phyloP scores from a whole-genome alignment of 2,329 filamentous ascomycete species.

The Ascochyta lentis region DNA sequence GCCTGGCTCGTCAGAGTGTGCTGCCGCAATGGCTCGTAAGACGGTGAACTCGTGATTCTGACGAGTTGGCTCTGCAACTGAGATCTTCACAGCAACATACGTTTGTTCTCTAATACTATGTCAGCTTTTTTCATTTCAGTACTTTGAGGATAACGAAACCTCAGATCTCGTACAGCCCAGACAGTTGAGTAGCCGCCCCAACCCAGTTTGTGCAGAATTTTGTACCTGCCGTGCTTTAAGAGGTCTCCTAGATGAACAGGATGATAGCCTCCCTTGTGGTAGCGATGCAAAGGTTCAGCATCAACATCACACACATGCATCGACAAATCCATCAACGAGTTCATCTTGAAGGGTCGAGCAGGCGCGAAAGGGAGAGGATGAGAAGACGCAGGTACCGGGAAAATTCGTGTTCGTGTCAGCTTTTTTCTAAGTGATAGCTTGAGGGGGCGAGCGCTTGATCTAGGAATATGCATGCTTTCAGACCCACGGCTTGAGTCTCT shows the following conservation, averaged over 20 bases:
- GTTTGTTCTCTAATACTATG: conserved; percentile 7
- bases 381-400: background rate
- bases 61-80: conserved; percentile 15
- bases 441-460: background rate
- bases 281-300: conserved; percentile 32
- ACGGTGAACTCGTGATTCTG: conserved; percentile 22
- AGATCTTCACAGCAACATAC: conserved; percentile 37
- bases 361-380: background rate
- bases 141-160: conserved; percentile 2
- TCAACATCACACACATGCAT: conserved; percentile 21
- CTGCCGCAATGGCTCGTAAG: conserved; percentile 17
- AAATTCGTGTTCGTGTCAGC: background rate
- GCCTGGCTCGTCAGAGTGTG: conserved; percentile 18
- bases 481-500: background rate
- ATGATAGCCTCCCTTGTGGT: conserved; percentile 27
- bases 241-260: conserved; percentile 26
- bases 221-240: conserved; percentile 29
- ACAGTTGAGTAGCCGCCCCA: conserved; percentile 34
- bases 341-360: background rate
- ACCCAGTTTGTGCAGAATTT: conserved; percentile 32
- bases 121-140: conserved; percentile 8
- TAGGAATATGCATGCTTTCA: background rate
- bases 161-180: conserved; percentile 28
- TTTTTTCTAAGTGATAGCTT: background rate
- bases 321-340: background rate